phyloP scores from a whole-genome alignment of 257 asterid species.

The Capsicum pubescens region DNA sequence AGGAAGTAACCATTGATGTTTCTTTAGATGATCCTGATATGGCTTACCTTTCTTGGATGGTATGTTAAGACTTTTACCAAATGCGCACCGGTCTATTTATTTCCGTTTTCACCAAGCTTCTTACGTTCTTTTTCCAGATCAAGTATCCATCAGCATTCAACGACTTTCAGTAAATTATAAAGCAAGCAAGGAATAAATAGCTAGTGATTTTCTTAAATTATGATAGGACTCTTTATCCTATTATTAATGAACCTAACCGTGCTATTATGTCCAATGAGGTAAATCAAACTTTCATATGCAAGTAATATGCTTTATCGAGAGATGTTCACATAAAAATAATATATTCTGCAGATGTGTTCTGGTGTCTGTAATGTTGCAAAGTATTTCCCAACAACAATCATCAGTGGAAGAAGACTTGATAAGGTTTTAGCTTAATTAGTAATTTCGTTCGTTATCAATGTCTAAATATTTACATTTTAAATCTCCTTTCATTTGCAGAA shows the following conservation, averaged over 20 bases:
- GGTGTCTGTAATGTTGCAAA: slow-evolving; percentile 64
- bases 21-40: slow-evolving; percentile 60
- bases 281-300: slow-evolving; percentile 33
- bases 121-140: slow-evolving; percentile 29
- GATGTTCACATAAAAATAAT: slow-evolving; percentile 22
- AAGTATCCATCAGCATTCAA: slow-evolving; percentile 80
- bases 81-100: not conserved
- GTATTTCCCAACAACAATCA: slow-evolving; percentile 88
- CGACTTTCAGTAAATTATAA: slow-evolving; percentile 59
- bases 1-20: slow-evolving; percentile 52
- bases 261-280: slow-evolving; percentile 89
- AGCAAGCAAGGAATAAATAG: slow-evolving; percentile 58
- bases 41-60: slow-evolving; percentile 80
- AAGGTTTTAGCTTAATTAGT: slow-evolving; percentile 42
- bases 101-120: not conserved
- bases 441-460: not conserved
- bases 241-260: slow-evolving; percentile 88
- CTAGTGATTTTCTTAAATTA: slow-evolving; percentile 84
- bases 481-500: not conserved
- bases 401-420: slow-evolving; percentile 93
- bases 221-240: slow-evolving; percentile 96
- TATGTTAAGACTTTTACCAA: slow-evolving; percentile 30
- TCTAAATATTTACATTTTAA: not conserved
- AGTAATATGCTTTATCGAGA: slow-evolving; percentile 5
- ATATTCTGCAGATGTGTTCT: slow-evolving; percentile 69